Conservation (phyloP, 177 flowering plant species). For the Vitis hybrid region DNA sequence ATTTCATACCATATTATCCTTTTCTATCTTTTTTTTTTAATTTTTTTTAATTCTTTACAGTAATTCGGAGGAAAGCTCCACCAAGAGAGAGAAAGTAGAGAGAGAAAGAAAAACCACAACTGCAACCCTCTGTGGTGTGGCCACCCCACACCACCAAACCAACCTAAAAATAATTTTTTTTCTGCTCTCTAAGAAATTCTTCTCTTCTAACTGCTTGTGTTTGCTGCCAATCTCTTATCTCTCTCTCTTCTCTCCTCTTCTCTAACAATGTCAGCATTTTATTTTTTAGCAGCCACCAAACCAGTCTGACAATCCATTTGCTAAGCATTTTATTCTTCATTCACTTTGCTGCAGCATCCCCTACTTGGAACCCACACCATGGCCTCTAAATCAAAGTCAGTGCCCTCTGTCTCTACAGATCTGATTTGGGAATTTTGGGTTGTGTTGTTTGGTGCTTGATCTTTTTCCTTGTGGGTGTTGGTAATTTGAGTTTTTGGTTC, state of each 20-base stretch:
- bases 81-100: no score
- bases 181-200: no score
- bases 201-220: no score
- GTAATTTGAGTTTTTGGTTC: not conserved
- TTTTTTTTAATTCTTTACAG: no score
- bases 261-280: conserved; percentile 19
- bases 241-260: not conserved
- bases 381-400: conserved; percentile 44
- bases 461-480: not conserved
- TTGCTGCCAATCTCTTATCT: no score
- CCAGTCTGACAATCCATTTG: not conserved
- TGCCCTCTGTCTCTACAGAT: conserved; percentile 20
- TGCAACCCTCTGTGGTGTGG: no score
- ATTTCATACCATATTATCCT: no score
- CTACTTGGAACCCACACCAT: conserved; percentile 17
- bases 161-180: no score
- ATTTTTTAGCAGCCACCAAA: conserved; percentile 6
- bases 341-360: not conserved
- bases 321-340: not conserved
- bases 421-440: conserved; percentile 20
- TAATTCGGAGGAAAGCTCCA: no score
- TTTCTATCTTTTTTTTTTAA: no score
- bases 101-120: no score
- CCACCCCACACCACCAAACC: no score
- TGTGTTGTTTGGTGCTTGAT: not conserved